Evolutionary conservation across 495 filamentous ascomycete genomes (phyloP), one percentile per base, ranked within the genome.

Genomic region (Aspergillus sparsus): DNA sequence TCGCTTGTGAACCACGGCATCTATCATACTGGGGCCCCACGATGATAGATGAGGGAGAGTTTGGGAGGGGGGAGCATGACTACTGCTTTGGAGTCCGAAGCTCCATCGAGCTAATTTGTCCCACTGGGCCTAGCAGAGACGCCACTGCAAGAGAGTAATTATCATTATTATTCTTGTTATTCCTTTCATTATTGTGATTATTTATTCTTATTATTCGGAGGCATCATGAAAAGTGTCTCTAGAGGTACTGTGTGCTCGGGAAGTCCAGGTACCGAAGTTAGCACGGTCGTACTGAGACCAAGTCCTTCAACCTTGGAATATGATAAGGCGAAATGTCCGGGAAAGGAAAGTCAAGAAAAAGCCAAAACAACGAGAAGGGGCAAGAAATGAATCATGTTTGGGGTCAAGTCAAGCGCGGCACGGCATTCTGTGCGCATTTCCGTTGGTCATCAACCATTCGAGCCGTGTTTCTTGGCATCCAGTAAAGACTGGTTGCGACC

Each of bases 1-100:
- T 53, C n/a, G 27, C n/a, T 36, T 33, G 49, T n/a, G 42, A 46
- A 46, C 42, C 42, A 46, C 42, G 42, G 42, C 42, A 46, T 46
- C 42, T 46, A 5, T 46, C 42, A 16, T n/a, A 4, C 12, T 46
- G 42, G n/a, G 15, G 16, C 44, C 44, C 44, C 44, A 47, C 44
- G 11, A 16, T 27, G 21, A 27, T 1, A 27, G 21, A 27, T 1
- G 3, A 1, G 42, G 13, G 8, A 5, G 13, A 46, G n/a, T 13
- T 15, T 46, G 42, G n/a, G 7, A 12, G 18, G 18, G 12, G 13
- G 6, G 5, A 15, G 11, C 18, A 8, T 16, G 15, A 16, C 37
- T 41, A 10, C 10, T 41, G 3, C 10, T 46, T 7, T 46, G 11
- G 42, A 46, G 7, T n/a, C 42, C n/a, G 42, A 8, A 16, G 7